Evolutionary conservation across 306 rosid genomes (phyloP), one percentile per base, ranked within the genome.

Genomic region (Fagus sylvatica): DNA sequence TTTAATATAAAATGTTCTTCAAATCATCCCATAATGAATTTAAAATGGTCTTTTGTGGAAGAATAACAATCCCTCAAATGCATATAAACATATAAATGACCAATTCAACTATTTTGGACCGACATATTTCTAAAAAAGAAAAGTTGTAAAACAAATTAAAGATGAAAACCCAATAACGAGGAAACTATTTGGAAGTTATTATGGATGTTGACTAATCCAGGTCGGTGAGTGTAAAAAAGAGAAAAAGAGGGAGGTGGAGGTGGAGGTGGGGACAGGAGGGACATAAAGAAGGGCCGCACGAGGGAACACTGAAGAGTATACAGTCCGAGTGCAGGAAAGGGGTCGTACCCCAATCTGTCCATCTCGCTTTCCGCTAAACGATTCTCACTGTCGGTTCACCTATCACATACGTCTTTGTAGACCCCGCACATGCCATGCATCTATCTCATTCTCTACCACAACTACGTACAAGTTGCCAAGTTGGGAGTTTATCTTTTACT

Each of bases 331-430:
- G 11, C 83, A 75, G 66, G 13, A 12, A 4, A 8, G 51, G 51
- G 34, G 40, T 75, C 82, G 84, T 84, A 78, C 84, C 84, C 64
- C 49, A 61, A 60, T n/a, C 73, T 74, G 46, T 37, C 73, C 84
- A 34, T 67, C 37, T 72, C 73, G 62, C 64, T 76, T 78, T 74
- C 75, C 83, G 74, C 71, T 72, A 64, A 79, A 78, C 57, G 91
- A 89, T 86, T 89, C 93, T 82, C 49, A 88, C 82, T 87, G 93
- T 89, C 90, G 87, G 83, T 79, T 83, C 61, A 37, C 78, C 10
- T 49, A 7, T 22, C 42, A 46, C 51, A 12, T 46, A 46, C 51
- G 12, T 46, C 0, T 22, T 30, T 74, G 4, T 37, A 55, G 53
- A 36, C 84, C 84, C 80, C 72, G 3, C 13, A 11, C 12, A 33